phyloP scores from a whole-genome alignment of 257 asterid genomes.

The Przewalskia tangutica region DNA sequence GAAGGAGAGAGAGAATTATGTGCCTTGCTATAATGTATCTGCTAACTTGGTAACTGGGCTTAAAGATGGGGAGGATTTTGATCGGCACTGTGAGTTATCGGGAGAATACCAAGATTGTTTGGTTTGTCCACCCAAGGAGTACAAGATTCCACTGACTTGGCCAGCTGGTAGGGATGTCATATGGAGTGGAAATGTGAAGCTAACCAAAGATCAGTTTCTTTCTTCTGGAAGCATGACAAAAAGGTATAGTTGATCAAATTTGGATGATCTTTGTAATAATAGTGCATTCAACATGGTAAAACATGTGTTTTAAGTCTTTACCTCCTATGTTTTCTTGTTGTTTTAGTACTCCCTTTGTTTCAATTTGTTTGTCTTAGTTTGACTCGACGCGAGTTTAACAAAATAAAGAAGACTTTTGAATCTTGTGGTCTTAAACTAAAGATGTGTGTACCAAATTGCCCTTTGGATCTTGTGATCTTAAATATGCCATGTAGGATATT shows the following conservation, averaged over 20 bases:
- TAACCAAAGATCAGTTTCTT: constrained; percentile 92
- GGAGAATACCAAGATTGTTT: constrained; percentile 47
- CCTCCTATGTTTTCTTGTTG: neutral
- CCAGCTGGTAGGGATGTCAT: constrained; percentile 85
- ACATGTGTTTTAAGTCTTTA: neutral
- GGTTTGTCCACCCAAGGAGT: constrained; percentile 89
- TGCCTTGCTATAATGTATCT: constrained; percentile 86
- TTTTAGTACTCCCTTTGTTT: neutral
- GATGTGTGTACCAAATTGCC: neutral
- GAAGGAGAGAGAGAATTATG: constrained; percentile 73
- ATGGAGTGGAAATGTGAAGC: constrained; percentile 88
- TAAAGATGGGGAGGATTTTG: constrained; percentile 80
- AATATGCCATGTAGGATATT: neutral
- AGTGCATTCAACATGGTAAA: neutral
- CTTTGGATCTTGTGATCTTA: neutral
- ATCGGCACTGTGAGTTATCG: constrained; percentile 74
- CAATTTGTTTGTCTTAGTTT: neutral
- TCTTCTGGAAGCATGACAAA: constrained; percentile 98
- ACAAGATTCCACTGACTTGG: constrained; percentile 87
- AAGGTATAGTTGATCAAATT: constrained; percentile 39
- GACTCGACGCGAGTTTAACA: neutral
- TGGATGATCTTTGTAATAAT: neutral
- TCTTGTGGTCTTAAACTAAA: neutral
- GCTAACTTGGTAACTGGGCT: constrained; percentile 66
- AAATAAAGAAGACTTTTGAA: neutral